Evolutionary conservation across 2,329 filamentous ascomycete genomes (phyloP), one percentile per base, ranked within the genome.

Genomic region (Fusarium lyarnte): DNA sequence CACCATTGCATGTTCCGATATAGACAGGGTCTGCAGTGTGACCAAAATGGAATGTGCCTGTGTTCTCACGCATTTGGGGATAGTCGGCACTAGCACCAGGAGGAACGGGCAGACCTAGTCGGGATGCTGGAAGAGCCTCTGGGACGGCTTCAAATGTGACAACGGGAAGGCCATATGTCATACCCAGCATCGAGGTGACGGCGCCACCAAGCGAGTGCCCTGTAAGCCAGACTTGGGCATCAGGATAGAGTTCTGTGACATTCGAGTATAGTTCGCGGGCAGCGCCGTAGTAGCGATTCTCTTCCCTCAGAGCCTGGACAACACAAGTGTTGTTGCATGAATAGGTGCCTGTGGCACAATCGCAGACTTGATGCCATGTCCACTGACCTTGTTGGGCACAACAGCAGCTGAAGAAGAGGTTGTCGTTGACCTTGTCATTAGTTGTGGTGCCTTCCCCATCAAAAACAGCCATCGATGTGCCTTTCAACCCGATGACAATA

Each of bases 341-440:
- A 79, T 94, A 98, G 2, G 94, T 94, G 16, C 90, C 89, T 4
- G 93, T 93, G 70, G 94, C 94, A 80, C 96, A 99, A 80, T 97
- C 93, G 82, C 96, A 99, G 62, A 97, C 94, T 79, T 97, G 92
- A 68, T 93, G 91, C 92, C 94, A 98, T 21, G 94, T 90, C 84
- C 91, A 94, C 72, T 94, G 94, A 1, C 95, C 94, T 76, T 97
- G 95, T 82, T 98, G 94, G 8, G 91, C 96, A 82, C 96, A 99
- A 82, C 96, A 99, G 84, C 96, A 99, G 79, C 95, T 97, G 84
- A 98, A 98, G 82, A 97, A 97, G 14, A 99, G 87, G 79, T 99
- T 99, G 82, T 99, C 96, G 80, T 98, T 99, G 78, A 95, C 86
- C 84, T 99, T 99, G 84, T 99, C 96, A 75, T 97, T 97, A 31